A percentile compares a stretch with the other conserved stretches of the same genome.
Evolutionary conservation across 768 basidiomycete species (phyloP).

Genomic region (Glaciozyma martinii): DNA sequence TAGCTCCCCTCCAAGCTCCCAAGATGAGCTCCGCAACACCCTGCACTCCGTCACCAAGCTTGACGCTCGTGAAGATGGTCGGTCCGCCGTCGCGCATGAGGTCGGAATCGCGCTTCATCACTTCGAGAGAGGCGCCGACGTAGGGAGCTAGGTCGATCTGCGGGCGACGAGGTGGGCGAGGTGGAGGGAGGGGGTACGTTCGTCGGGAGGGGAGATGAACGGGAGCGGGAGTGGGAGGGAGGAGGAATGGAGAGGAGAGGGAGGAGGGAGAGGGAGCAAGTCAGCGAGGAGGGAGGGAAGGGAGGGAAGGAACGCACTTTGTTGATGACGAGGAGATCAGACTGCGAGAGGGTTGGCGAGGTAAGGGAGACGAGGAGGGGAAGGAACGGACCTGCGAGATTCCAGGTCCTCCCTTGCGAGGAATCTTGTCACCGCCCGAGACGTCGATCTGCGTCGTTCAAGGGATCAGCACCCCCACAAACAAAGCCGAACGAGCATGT

Average conservation of each 20-base stretch:
- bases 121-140: conserved; percentile 83
- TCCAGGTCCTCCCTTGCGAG: conserved; percentile 93
- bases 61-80: conserved; percentile 80
- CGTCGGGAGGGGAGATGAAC: neutral
- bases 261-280: neutral
- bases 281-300: neutral
- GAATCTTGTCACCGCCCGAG: conserved; percentile 90
- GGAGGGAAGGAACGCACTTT: conserved; percentile 51
- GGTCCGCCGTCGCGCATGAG: conserved; percentile 91
- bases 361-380: neutral
- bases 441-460: conserved; percentile 41
- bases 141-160: conserved; percentile 89
- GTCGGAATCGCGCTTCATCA: conserved; percentile 89
- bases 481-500: neutral
- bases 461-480: neutral
- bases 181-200: no score
- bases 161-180: no score
- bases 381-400: conserved; percentile 52
- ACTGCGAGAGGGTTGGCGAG: conserved; percentile 45
- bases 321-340: conserved; percentile 88
- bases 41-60: conserved; percentile 65
- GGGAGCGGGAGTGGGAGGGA: neutral
- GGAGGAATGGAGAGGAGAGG: neutral
- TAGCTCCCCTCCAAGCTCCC: conserved; percentile 69
- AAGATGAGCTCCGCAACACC: conserved; percentile 72